Evolutionary conservation across 2,329 filamentous ascomycete species (phyloP).

Genomic region (Scedosporium apiospermum): DNA sequence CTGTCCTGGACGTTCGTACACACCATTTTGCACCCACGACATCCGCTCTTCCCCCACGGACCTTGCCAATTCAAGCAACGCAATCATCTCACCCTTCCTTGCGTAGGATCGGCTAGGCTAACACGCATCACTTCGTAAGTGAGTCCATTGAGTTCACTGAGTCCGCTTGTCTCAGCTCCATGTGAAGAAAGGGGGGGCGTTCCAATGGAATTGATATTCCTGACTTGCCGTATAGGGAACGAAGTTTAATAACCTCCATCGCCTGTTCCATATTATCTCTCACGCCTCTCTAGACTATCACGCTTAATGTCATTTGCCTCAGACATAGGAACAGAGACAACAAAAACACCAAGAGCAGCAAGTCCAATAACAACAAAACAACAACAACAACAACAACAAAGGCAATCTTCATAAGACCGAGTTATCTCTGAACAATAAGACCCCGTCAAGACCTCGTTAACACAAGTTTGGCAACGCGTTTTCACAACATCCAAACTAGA

Average conservation of each 20-base stretch:
- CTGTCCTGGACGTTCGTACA: background rate
- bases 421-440: constrained; percentile 24
- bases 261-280: background rate
- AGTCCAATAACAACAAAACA: background rate
- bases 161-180: background rate
- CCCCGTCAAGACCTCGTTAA: constrained; percentile 27
- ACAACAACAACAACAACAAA: background rate
- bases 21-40: no score
- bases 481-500: constrained; percentile 8
- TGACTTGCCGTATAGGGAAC: background rate
- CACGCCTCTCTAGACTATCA: background rate
- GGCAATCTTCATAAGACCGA: constrained; percentile 9
- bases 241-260: background rate
- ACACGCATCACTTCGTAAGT: background rate
- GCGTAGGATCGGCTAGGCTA: background rate
- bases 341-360: background rate
- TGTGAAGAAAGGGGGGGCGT: background rate
- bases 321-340: background rate
- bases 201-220: background rate
- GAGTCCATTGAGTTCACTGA: background rate
- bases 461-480: constrained; percentile 20
- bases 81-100: background rate
- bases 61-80: background rate
- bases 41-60: background rate
- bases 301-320: background rate